Conservation (phyloP, 2,329 filamentous ascomycete species). For the Fusarium duplospermum region DNA sequence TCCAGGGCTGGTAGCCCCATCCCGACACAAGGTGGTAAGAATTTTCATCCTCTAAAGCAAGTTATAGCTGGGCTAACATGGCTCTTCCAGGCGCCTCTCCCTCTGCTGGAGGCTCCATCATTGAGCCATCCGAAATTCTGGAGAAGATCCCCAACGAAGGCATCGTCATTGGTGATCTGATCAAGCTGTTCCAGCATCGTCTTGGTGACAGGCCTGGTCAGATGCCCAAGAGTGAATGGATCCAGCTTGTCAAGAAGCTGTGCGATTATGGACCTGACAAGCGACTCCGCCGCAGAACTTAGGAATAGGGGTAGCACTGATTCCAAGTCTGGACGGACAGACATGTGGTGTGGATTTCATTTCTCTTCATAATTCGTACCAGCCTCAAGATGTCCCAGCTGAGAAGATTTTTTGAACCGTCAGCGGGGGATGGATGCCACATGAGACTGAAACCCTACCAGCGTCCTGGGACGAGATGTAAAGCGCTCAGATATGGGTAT, state of each 20-base stretch:
- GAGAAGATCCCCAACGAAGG: constrained; percentile 66
- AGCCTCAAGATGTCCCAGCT: not conserved
- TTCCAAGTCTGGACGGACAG: constrained; percentile 6
- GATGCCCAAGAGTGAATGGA: constrained; percentile 67
- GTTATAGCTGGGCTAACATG: constrained; percentile 17
- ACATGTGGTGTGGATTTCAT: constrained; percentile 3
- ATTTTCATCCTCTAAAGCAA: not conserved
- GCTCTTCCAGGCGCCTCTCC: constrained; percentile 48
- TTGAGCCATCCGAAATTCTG: constrained; percentile 65
- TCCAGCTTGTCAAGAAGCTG: constrained; percentile 68
- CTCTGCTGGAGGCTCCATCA: constrained; percentile 49
- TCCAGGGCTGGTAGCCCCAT: constrained; percentile 73
- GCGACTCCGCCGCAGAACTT: constrained; percentile 58
- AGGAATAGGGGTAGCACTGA: not conserved
- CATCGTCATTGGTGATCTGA: constrained; percentile 65
- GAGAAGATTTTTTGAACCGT: not conserved
- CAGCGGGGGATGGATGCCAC: not conserved
- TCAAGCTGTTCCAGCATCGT: constrained; percentile 65
- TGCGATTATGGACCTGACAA: constrained; percentile 67
- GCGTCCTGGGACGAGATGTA: not conserved
- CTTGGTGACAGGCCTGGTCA: constrained; percentile 63
- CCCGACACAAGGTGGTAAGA: constrained; percentile 55
- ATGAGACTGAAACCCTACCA: not conserved
- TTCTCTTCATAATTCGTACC: constrained; percentile 6
- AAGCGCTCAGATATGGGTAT: constrained; percentile 38